Percentiles rank a stretch among this genome's conserved stretches.
Evolutionary conservation across 495 filamentous ascomycete species (phyloP).

Genomic region (Penicillium egyptiacum): DNA sequence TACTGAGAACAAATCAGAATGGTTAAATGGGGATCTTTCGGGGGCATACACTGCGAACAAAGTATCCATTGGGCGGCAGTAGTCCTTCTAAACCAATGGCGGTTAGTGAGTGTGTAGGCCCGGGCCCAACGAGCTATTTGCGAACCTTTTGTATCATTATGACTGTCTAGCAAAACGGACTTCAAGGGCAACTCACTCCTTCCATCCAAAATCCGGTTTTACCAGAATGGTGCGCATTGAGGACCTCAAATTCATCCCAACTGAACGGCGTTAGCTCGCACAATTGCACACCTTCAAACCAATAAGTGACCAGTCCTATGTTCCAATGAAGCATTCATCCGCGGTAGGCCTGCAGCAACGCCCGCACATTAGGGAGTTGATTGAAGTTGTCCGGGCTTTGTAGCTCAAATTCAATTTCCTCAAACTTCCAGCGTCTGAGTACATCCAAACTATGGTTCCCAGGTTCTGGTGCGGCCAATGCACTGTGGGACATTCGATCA

Average conservation of each 20-base stretch:
- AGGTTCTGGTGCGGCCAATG: background rate
- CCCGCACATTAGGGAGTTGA: background rate
- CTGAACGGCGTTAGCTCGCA: background rate
- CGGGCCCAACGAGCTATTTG: background rate
- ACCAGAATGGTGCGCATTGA: background rate
- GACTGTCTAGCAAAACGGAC: background rate
- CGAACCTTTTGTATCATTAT: background rate
- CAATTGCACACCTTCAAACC: background rate
- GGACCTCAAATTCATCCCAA: constrained; percentile 3
- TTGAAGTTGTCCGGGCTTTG: background rate
- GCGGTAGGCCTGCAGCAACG: background rate
- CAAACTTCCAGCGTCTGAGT: background rate
- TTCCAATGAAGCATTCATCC: background rate
- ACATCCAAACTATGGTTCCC: background rate
- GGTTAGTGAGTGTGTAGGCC: background rate
- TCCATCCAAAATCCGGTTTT: background rate
- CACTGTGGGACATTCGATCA: background rate
- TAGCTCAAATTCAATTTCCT: background rate
- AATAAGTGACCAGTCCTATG: background rate
- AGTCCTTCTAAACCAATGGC: background rate
- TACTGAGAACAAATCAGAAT: background rate
- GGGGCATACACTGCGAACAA: background rate
- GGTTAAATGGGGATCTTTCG: background rate
- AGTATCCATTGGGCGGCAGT: background rate
- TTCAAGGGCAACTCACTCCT: background rate